Evolutionary conservation across 2,329 filamentous ascomycete genomes (phyloP).

Genomic region (Chaetomium strumarium): DNA sequence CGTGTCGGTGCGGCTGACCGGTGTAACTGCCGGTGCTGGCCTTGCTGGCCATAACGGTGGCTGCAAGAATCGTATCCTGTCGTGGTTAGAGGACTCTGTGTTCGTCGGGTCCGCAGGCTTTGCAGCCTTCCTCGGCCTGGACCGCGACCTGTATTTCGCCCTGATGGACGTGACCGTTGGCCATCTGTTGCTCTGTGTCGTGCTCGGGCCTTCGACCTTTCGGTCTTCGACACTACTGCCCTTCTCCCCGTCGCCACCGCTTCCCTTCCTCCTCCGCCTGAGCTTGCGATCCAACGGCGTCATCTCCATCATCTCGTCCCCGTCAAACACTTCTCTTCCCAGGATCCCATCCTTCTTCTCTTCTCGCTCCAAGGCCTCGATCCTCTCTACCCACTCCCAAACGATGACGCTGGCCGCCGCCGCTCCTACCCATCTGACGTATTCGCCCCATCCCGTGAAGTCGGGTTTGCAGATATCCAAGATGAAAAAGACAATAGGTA

Average conservation of each 20-base stretch:
- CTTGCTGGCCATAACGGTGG: slow-evolving; percentile 51
- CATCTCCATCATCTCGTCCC: slow-evolving; percentile 81
- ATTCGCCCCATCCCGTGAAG: slow-evolving; percentile 89
- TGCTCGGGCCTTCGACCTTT: slow-evolving; percentile 19
- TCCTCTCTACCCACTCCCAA: slow-evolving; percentile 96
- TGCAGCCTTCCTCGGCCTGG: slow-evolving; percentile 20
- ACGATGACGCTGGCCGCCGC: slow-evolving; percentile 93
- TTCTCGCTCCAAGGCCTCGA: slow-evolving; percentile 85
- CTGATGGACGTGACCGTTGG: slow-evolving; percentile 37
- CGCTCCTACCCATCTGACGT: slow-evolving; percentile 92
- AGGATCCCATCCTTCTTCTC: slow-evolving; percentile 92
- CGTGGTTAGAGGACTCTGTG: slow-evolving; percentile 23
- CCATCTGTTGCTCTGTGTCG: slow-evolving; percentile 34
- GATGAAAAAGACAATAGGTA: slow-evolving; percentile 89
- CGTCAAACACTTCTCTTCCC: slow-evolving; percentile 85
- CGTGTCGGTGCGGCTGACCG: slow-evolving; percentile 56
- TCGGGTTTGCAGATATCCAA: slow-evolving; percentile 81
- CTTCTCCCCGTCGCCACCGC: slow-evolving; percentile 27
- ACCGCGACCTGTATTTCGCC: slow-evolving; percentile 32
- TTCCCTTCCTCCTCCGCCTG: slow-evolving; percentile 32
- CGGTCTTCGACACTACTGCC: slow-evolving; percentile 17
- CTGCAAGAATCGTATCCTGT: slow-evolving; percentile 35
- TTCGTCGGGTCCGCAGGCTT: slow-evolving; percentile 10
- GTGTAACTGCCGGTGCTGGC: slow-evolving; percentile 50
- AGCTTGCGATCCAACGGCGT: slow-evolving; percentile 47